These are phyloP conservation scores for Globisporangium solare DNA, from an alignment of 352 stramenopile species.

Conservation along the genomic window DNA sequence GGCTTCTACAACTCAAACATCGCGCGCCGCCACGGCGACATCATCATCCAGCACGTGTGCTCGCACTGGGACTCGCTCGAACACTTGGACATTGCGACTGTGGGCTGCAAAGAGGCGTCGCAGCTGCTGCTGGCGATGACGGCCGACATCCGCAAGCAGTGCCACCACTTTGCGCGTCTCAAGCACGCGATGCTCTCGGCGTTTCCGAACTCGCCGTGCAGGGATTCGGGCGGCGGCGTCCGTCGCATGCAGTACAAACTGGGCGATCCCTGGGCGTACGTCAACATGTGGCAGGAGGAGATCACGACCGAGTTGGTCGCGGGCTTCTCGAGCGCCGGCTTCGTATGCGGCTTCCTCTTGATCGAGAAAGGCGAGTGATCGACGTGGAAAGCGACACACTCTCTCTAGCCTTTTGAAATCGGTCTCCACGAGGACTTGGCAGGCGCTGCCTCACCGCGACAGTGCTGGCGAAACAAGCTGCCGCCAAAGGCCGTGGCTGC, in stretches of 20 bases:
- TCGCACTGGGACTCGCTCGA: slow-evolving; percentile 35
- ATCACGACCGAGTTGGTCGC: slow-evolving; percentile 44
- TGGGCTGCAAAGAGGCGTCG: slow-evolving; percentile 37
- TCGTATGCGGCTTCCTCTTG: slow-evolving; percentile 50
- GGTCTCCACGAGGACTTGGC: too few relatives aligned
- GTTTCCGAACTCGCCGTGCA: slow-evolving; percentile 14
- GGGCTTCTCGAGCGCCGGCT: slow-evolving; percentile 33
- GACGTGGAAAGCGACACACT: background rate
- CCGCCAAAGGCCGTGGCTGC: too few relatives aligned
- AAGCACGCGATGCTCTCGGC: slow-evolving; percentile 42
- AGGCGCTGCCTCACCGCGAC: too few relatives aligned
- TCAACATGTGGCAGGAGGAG: slow-evolving; percentile 37
- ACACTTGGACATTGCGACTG: slow-evolving; percentile 39
- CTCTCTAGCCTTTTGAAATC: too few relatives aligned
- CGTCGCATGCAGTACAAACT: slow-evolving; percentile 40
- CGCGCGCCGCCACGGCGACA: slow-evolving; percentile 42
- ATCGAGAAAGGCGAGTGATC: slow-evolving; percentile 38
- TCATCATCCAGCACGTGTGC: slow-evolving; percentile 57
- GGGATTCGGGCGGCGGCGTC: slow-evolving; percentile 6
- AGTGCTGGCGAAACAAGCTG: too few relatives aligned
- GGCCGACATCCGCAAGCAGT: slow-evolving; percentile 51
- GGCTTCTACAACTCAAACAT: slow-evolving; percentile 57
- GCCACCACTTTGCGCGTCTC: slow-evolving; percentile 46
- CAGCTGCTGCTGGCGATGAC: slow-evolving; percentile 40
- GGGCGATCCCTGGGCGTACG: slow-evolving; percentile 20